Evolutionary conservation across 495 filamentous ascomycete species (phyloP), one percentile per base, ranked within the genome.

Genomic region (Cenococcum geophilum): DNA sequence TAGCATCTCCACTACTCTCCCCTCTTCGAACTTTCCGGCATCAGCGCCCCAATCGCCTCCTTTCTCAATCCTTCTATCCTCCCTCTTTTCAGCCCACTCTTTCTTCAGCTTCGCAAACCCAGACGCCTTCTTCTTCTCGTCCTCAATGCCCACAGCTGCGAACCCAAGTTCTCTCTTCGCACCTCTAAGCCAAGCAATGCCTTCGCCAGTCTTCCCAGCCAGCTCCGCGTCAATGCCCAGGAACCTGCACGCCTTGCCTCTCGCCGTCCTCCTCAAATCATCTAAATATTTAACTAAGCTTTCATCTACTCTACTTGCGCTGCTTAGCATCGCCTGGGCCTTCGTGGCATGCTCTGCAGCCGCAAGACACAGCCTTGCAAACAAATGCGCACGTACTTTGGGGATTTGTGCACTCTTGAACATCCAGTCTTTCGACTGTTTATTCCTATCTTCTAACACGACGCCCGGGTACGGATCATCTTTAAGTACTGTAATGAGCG

Each of bases 361-460:
- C 0, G 85, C 88, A n/a, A 97, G 78, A 72, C 92, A 98, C 14
- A 97, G 75, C 6, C 92, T 77, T 1, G 89, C 89, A 64, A 93
- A 95, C 4, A 97, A 76, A 67, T 92, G 83, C 0, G 90, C 92
- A 21, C 91, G 82, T 20, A 97, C 90, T 67, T 90, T 91, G 23
- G 89, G 89, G 25, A 96, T 88, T 55, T 89, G 84, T 12, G 91
- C 89, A 0, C 87, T 80, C 68, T 86, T 86, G 65, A 91, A 88
- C 90, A 96, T 95, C 91, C 91, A 96, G 65, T 95, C 91, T 36
- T 80, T 87, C 71, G 91, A 88, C 62, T 87, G 83, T 27, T 84
- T 80, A 67, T 93, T 91, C 35, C 89, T 80, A 50, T 83, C 82
- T 58, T 90, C 87, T 11, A 88, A 83, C 34, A 90, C 86, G 14